Percentiles rank a stretch among this genome's conserved stretches.
phyloP scores from a whole-genome alignment of 1,284 basidiomycete species.

The Phenoliferia sp. region DNA sequence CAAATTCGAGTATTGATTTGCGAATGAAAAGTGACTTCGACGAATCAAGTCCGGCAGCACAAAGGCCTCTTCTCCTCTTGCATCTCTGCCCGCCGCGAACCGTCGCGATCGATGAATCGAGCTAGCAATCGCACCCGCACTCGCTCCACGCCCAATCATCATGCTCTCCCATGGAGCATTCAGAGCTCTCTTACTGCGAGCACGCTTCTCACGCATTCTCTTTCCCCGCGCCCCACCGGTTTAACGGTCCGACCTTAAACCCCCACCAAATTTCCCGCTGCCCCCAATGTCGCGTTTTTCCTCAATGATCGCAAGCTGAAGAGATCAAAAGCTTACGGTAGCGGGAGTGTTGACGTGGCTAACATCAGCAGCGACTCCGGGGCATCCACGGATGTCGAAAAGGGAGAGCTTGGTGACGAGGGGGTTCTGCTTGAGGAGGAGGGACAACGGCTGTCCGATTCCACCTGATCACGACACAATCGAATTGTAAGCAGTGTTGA shows the following conservation, averaged over 20 bases:
- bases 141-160: neutral
- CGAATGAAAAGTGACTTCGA: no score
- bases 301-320: neutral
- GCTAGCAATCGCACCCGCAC: neutral
- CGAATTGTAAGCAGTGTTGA: neutral
- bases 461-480: slow-evolving; percentile 49
- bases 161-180: no score
- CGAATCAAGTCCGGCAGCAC: no score
- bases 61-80: neutral
- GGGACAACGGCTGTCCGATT: slow-evolving; percentile 84
- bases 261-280: neutral
- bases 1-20: no score
- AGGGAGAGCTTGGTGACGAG: slow-evolving; percentile 51
- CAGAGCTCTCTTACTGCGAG: no score
- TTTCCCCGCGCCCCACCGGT: no score
- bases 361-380: slow-evolving; percentile 87
- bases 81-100: neutral
- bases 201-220: no score
- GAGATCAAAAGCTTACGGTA: slow-evolving; percentile 45
- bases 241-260: no score
- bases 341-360: slow-evolving; percentile 87
- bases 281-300: neutral
- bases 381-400: slow-evolving; percentile 88
- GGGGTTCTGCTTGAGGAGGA: slow-evolving; percentile 81
- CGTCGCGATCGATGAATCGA: neutral